Base-by-base conservation (phyloP, 495 filamentous ascomycete species). In the Tricharina praecox region DNA sequence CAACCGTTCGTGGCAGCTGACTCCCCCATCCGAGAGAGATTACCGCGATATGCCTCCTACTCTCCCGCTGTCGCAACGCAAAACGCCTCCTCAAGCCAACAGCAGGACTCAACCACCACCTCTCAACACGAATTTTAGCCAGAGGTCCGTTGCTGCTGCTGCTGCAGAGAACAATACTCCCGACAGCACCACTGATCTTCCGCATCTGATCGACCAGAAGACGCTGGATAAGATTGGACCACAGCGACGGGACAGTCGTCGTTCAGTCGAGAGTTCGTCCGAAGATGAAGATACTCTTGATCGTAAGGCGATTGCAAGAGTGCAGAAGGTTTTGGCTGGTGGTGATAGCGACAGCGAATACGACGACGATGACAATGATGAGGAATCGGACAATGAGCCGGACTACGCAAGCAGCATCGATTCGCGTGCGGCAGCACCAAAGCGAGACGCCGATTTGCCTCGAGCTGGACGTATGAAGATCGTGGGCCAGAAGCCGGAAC, bases 401-500 rank as follows among this genome's bases (percentile, higher is more conserved):
- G 56, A 70, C 56, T 70, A 70, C 54, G 66, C 67, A 33, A 70
- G 65, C 53, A 64, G 63, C 18, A 53, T 57, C 28, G 56, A 50
- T 30, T 55, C 56, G 46, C 53, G 60, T 30, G 57, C 56, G 28
- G 33, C 52, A 26, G 55, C 55, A 20, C 55, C 55, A 25, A 55
- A 52, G 42, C 47, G 56, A 49, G 49, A 59, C n/a, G 46, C 56
- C 11, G 78, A 86, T 20, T 73, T 69, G 32, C 85, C 85, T 13
- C 73, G 88, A 47, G 78, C 82, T 55, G 88, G 88, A 45, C 77
- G 86, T 3, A 71, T 85, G 64, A 85, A 82, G 59, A 84, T 80
- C 3, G 80, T 87, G 2, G 88, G 70, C 70, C 42, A 30, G 11
- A 11, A 35, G 25, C 53, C 57, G 24, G 70, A 70, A 23, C 62